Evolutionary conservation across 1,139 yeast genomes (phyloP).

Genomic region (Yamadazyma atmosphaerica): DNA sequence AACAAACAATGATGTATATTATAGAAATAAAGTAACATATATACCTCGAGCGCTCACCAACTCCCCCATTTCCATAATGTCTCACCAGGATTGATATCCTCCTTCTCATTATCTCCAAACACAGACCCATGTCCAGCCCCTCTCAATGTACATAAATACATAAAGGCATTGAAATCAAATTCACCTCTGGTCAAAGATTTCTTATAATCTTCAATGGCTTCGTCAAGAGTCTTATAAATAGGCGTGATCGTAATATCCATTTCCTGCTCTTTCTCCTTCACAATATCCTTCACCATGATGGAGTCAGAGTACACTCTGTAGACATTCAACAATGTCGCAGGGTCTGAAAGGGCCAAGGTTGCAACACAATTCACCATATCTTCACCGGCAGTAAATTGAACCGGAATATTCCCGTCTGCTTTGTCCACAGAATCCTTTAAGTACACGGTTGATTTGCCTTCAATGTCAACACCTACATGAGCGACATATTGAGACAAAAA

Average conservation of each 20-base stretch:
- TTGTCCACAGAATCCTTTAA: conserved; percentile 8
- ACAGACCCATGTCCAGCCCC: conserved; percentile 42
- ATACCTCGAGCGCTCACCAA: neutral
- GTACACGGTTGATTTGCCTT: conserved; percentile 32
- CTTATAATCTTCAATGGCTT: neutral
- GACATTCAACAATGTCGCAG: conserved; percentile 44
- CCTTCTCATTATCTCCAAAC: conserved; percentile 31
- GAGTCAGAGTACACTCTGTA: conserved; percentile 44
- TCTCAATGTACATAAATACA: neutral
- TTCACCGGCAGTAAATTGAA: conserved; percentile 30
- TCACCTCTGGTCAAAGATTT: conserved; percentile 4
- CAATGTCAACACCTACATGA: conserved; percentile 38
- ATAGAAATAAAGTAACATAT: neutral
- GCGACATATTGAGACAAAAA: conserved; percentile 34
- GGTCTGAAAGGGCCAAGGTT: conserved; percentile 34
- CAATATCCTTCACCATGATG: conserved; percentile 38
- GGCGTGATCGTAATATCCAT: neutral
- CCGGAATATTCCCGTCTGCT: conserved; percentile 39
- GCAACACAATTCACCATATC: conserved; percentile 55
- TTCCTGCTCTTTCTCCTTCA: conserved; percentile 8
- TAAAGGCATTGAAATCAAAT: neutral
- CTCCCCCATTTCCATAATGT: conserved; percentile 51
- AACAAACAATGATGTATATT: no score
- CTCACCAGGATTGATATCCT: conserved; percentile 56
- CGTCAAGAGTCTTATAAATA: neutral